Evolutionary conservation across 352 stramenopile species (phyloP), one percentile per base, ranked within the genome.

Genomic region (Phytophthora sansomeana): DNA sequence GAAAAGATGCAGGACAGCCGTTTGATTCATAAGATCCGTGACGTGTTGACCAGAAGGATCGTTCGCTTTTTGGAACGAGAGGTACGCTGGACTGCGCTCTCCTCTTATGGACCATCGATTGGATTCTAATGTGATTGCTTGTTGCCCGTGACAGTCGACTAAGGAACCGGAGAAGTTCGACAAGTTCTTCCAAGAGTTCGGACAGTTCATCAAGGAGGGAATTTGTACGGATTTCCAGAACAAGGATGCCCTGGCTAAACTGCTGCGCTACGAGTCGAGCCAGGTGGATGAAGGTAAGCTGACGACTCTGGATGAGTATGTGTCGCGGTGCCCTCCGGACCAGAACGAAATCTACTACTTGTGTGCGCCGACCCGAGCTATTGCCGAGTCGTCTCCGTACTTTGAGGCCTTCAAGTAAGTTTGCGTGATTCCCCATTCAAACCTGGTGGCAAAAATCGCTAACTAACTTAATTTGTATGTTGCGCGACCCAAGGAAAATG

Each of bases 331-430:
- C 58, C 81, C 91, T 50, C 93, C 96, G 2, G 91, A 98, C 58
- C 97, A 99, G 76, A 98, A 99, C 64, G 92, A 99, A 57, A 99
- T 99, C 64, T 99, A 99, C 82, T 99, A 99, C 77, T 65, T 99
- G 26, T 97, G 89, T 57, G 97, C 97, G 5, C 98, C 98, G 26
- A 98, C 87, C 39, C 91, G 98, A 29, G 90, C 97, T 41, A 92
- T 99, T 41, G 98, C 98, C 8, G 85, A 97, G 50, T 88, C 94
- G 28, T 99, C 96, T 63, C 98, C 98, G 10, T 99, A 99, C 87
- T 98, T 98, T 62, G 98, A 99, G 80, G 96, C 92, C 6, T 99
- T 99, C 85, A 98, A 99, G 79, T 96, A 91, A 58, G 85, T 87
- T 17, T 2, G 6, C 19, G 8, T 28, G 6, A 10, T 38, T 35